Conservation (phyloP, 1,284 basidiomycete species). For the Termitomyces sp. region DNA sequence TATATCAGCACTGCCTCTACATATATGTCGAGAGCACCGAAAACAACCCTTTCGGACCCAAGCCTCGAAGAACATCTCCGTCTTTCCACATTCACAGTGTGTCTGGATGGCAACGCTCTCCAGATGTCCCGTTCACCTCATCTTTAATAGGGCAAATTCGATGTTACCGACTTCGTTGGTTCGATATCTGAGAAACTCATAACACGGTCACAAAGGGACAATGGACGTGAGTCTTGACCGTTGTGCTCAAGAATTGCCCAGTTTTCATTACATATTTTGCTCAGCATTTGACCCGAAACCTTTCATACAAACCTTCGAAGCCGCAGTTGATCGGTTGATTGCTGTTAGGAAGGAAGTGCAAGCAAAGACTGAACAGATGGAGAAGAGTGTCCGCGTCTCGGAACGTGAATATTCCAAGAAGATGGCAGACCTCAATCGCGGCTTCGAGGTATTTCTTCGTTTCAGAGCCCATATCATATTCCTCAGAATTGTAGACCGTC, state of each 20-base stretch:
- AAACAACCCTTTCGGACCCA: constrained; percentile 39
- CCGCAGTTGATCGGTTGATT: constrained; percentile 83
- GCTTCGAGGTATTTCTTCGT: constrained; percentile 69
- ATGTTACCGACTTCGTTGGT: constrained; percentile 86
- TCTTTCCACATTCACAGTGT: constrained; percentile 64
- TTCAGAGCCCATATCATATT: neutral
- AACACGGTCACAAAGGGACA: constrained; percentile 71
- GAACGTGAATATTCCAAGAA: constrained; percentile 94
- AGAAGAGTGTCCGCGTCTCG: constrained; percentile 85
- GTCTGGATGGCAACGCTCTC: constrained; percentile 20
- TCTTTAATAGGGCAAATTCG: constrained; percentile 72
- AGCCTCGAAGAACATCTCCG: constrained; percentile 60
- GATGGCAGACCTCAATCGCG: constrained; percentile 86
- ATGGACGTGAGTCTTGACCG: constrained; percentile 65
- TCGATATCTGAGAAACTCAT: constrained; percentile 85
- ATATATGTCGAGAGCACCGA: constrained; percentile 25
- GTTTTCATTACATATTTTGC: constrained; percentile 12
- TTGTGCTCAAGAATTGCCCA: neutral
- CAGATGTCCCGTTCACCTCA: constrained; percentile 5
- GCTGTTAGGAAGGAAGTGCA: constrained; percentile 85
- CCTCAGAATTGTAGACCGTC: constrained; percentile 52
- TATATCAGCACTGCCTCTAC: neutral
- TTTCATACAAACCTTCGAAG: constrained; percentile 89
- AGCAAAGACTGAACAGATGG: constrained; percentile 83
- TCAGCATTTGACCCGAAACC: constrained; percentile 91